Conservation (phyloP, 139 green algal species). For the Microglena sp. region DNA sequence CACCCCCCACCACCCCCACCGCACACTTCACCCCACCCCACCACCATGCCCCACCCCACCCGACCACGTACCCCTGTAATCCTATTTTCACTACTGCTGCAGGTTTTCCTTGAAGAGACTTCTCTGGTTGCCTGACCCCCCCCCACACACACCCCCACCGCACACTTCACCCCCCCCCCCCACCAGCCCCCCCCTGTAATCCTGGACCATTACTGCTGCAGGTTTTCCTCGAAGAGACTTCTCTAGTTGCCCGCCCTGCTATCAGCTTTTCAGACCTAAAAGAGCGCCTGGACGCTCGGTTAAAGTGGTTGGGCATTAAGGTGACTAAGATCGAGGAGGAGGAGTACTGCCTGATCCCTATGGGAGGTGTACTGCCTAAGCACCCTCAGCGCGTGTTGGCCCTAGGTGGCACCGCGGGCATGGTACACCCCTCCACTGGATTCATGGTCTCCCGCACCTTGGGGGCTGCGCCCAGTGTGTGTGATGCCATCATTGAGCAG, state of each 20-base stretch:
- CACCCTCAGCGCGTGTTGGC: constrained; percentile 90
- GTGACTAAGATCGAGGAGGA: constrained; percentile 81
- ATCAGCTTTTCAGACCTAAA: constrained; percentile 88
- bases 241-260: constrained; percentile 81
- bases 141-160: background rate
- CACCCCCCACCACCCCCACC: background rate
- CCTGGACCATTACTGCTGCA: background rate
- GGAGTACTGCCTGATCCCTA: constrained; percentile 98
- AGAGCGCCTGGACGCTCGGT: constrained; percentile 64
- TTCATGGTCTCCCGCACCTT: constrained; percentile 93
- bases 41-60: too few species aligned
- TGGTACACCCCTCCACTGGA: constrained; percentile 88
- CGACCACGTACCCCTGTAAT: too few species aligned
- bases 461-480: constrained; percentile 68
- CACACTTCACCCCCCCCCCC: background rate
- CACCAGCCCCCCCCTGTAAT: background rate
- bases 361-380: constrained; percentile 89
- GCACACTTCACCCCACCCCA: too few species aligned
- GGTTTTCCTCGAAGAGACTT: constrained; percentile 93
- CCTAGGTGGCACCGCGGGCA: constrained; percentile 90
- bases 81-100: too few species aligned
- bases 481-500: constrained; percentile 72
- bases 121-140: background rate
- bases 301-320: constrained; percentile 65
- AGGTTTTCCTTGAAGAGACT: background rate